Evolutionary conservation across 23 red algal genomes (phyloP), one percentile per base, ranked within the genome.

Genomic region (Pyropia yezoensis): DNA sequence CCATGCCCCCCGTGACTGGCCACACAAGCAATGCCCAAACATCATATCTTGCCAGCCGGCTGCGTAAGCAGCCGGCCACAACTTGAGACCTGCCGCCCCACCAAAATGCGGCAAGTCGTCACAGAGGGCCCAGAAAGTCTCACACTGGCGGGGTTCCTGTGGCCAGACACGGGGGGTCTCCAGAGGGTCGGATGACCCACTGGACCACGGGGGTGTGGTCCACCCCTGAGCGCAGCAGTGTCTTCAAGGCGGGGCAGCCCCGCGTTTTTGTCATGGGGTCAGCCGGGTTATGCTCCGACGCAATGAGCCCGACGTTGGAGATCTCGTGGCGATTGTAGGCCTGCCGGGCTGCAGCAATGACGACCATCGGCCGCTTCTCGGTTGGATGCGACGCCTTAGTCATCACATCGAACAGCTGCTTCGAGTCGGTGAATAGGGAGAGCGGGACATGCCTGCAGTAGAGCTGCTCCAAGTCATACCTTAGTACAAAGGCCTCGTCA

Each of bases 301-400:
- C 17, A 3, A 71, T 52, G 3, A 71, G 67, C n/a, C 67, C 67
- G 9, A 29, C 26, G 63, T 49, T n/a, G 30, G 25, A 27, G 18
- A 57, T 65, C 57, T 51, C 20, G 49, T 76, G 54, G 24, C 34
- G 15, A 2, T 4, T 14, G 27, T 62, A 18, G 22, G 55, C 57
- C 52, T 63, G 73, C 1, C 47, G 28, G 32, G 29, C 34, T 2
- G 18, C 29, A 51, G 3, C 54, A 52, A 57, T 57, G 27, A 61
- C 67, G 3, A 71, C 57, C n/a, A 57, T 57, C 2, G 61, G 45
- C 45, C 67, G 21, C 67, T 71, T 71, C 57, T 54, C 45, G 4
- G 67, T 71, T 2, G 62, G 18, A 22, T 57, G 67, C 2, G 20
- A 3, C 33, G 47, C 67, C 24, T 57, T 52, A 3, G 67, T 71